Evolutionary conservation across 2,329 filamentous ascomycete species (phyloP).

Genomic region (Epichloe sibirici): DNA sequence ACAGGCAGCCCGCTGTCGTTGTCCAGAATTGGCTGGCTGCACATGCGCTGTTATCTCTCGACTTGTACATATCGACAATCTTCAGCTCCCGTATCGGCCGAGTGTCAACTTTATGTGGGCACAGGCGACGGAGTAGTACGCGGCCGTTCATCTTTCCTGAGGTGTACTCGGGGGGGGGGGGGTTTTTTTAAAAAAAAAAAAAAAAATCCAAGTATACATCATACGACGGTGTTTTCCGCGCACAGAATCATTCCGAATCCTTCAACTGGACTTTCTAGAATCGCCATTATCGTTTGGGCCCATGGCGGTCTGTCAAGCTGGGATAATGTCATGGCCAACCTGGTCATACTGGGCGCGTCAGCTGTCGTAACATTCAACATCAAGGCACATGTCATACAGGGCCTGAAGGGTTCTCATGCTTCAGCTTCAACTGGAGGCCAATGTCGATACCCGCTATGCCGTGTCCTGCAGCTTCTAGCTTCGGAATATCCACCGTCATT

Average conservation of each 20-base stretch:
- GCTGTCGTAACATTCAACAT: background rate
- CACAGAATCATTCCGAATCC: too few relatives aligned
- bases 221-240: too few relatives aligned
- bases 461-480: background rate
- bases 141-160: background rate
- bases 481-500: background rate
- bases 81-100: background rate
- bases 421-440: background rate
- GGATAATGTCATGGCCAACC: background rate
- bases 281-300: background rate
- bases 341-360: too few relatives aligned
- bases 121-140: background rate
- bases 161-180: background rate
- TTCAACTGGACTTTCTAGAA: background rate
- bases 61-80: background rate
- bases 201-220: too few relatives aligned
- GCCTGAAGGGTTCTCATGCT: background rate
- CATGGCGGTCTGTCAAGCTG: background rate
- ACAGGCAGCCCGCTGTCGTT: background rate
- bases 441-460: constrained; percentile 1
- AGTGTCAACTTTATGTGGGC: background rate
- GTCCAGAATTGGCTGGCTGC: too few relatives aligned
- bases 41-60: too few relatives aligned
- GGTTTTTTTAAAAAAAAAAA: background rate
- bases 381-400: background rate